Evolutionary conservation across 1,284 basidiomycete species (phyloP), one percentile per base, ranked within the genome.

Genomic region (Amylostereum areolatum): DNA sequence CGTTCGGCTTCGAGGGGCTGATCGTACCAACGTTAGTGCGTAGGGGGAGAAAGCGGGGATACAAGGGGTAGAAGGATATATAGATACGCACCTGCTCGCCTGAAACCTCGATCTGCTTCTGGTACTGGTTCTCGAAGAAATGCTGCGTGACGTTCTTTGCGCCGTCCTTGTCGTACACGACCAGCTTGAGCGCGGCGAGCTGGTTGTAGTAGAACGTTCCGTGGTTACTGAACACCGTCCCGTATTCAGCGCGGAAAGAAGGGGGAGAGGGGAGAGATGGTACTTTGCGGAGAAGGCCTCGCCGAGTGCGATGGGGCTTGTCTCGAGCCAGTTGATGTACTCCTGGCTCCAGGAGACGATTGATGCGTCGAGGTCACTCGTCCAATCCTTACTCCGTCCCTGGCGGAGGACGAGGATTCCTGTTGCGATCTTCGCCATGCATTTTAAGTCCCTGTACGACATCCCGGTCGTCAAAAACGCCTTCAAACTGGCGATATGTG

Each of bases 161-260:
- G 10, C 61, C 63, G 10, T 50, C 52, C 4, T 52, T 56, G 51
- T 75, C 70, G n/a, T 67, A 67, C 5, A 65, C 45, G 34, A 66
- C 59, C 35, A 73, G 58, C 56, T 74, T 63, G 30, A 66, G 57
- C 1, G 71, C 60, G 0, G 70, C 65, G 4, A 71, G 49, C 55
- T 74, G 72, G 43, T 58, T 67, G 48, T 64, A 62, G 45, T 74
- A 82, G 59, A 75, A 79, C 2, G 75, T 71, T 28, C 77, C 74
- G 54, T 86, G 83, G 54, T 85, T 85, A 62, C 83, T 86, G 51
- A 12, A 40, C 30, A n/a, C n/a, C n/a, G n/a, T n/a, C n/a, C n/a
- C 18, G 35, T 30, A 37, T 40, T 55, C 47, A 54, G 47, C 48
- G 45, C 25, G 50, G 32, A 7, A 45, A 18, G 27, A 25, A 2